Percentiles rank a stretch among this genome's conserved stretches.
These are phyloP conservation scores for Cladosporium sp. DNA, from an alignment of 2,329 filamentous ascomycete species.

Conservation along the genomic window DNA sequence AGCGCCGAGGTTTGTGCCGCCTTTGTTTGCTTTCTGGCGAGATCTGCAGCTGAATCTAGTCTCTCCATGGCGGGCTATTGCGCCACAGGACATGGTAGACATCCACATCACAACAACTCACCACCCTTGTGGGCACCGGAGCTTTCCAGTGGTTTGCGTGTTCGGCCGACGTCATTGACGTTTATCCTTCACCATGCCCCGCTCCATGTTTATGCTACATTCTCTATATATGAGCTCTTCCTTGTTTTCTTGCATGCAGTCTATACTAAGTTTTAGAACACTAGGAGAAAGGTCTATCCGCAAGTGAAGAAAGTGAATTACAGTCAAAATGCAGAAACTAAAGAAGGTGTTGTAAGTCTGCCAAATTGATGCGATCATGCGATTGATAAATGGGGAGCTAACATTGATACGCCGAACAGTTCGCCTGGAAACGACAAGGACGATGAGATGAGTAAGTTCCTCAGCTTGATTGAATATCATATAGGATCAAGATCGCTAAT, in stretches of 20 bases:
- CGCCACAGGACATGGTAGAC: too few species aligned
- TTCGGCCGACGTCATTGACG: too few species aligned
- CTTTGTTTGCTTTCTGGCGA: too few species aligned
- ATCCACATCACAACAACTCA: too few species aligned
- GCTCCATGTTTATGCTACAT: too few species aligned
- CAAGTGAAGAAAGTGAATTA: not conserved
- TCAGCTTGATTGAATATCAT: not conserved
- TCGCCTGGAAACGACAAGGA: constrained; percentile 32
- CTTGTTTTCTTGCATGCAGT: not conserved
- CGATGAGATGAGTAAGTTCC: constrained; percentile 21
- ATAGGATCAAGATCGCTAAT: not conserved
- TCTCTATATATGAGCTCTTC: not conserved
- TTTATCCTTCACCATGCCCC: too few species aligned
- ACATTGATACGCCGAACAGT: constrained; percentile 14
- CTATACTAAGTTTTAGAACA: not conserved
- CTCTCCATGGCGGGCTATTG: too few species aligned
- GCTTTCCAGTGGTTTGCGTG: too few species aligned
- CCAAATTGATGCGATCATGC: not conserved
- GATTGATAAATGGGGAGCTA: not conserved
- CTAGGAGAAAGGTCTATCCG: not conserved
- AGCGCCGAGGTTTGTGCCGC: too few species aligned
- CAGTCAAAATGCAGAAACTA: constrained; percentile 39
- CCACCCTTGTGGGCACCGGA: too few species aligned
- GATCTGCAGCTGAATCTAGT: too few species aligned
- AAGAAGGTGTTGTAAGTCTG: constrained; percentile 41